Evolutionary conservation across 2,329 filamentous ascomycete species (phyloP), one percentile per base, ranked within the genome.

Genomic region (Cryphonectria parasitica): DNA sequence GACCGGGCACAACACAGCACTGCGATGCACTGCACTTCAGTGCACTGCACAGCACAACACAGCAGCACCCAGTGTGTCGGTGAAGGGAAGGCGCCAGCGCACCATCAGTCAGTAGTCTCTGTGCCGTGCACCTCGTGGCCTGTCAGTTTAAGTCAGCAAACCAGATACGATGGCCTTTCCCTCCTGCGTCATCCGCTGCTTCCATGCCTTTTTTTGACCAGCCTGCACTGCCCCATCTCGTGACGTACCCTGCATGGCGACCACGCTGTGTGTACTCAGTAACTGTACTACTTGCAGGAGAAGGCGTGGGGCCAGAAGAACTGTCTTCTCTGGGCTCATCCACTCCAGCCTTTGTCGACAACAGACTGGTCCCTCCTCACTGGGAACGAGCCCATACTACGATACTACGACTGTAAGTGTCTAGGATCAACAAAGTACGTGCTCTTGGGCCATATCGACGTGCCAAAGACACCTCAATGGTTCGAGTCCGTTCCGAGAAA

Each of bases 31-130:
- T 49, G 22, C 43, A 49, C 43, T 45, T 4, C 43, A 49, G 3
- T 49, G 45, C 45, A 49, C 45, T 49, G 36, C 58, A 58, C 34
- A 36, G 7, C n/a, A 43, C 19, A 19, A 41, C 17, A 17, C 54
- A 41, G n/a, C 25, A 45, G 31, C 63, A 64, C 64, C 64, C 70
- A n/a, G 34, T 34, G 3, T 39, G 71, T 72, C 71, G 71, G 71
- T 72, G 71, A 68, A 68, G n/a, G 61, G 36, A 45, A 64, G 19
- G 45, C 19, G 19, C 56, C 67, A 69, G 61, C 67, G 25, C 54
- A 62, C n/a, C 70, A 58, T 61, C 64, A 67, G 22, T 10, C 34
- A 13, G 41, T 39, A 10, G 34, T 45, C 58, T 39, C 63, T 54
- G 36, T 45, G 36, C 49, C 69, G 45, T 62, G n/a, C 58, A 70